These are phyloP conservation scores for Yarrowia hollandica DNA, from an alignment of 805 yeast genomes.

Conservation along the genomic window DNA sequence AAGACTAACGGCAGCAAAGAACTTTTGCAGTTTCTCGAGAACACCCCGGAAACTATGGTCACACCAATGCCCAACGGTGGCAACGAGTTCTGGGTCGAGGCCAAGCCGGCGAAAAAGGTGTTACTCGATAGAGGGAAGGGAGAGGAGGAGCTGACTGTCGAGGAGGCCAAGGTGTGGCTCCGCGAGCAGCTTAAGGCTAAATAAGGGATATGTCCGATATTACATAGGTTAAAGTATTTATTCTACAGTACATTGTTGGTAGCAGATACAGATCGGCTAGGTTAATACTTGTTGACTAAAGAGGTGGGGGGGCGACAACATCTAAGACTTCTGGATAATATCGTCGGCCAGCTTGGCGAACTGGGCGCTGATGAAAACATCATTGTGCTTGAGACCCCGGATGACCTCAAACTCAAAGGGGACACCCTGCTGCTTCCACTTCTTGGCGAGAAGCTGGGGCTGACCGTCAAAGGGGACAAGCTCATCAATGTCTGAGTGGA, in stretches of 20 bases:
- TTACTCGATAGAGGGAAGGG: conserved; percentile 17
- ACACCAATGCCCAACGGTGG: conserved; percentile 28
- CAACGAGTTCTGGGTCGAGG: conserved; percentile 29
- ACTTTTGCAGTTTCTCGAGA: conserved; percentile 11
- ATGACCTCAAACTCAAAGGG: conserved; percentile 28
- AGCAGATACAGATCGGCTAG: too few relatives aligned
- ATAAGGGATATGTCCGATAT: too few relatives aligned
- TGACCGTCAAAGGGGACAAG: conserved; percentile 57
- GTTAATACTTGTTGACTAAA: neutral
- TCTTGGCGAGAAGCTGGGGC: conserved; percentile 25
- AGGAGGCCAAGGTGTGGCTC: conserved; percentile 26
- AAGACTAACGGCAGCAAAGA: conserved; percentile 16
- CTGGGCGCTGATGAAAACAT: conserved; percentile 52
- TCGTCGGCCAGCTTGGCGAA: conserved; percentile 41
- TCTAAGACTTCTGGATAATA: conserved; percentile 7
- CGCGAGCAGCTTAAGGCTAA: neutral
- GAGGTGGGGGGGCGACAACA: neutral
- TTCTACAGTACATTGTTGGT: too few relatives aligned
- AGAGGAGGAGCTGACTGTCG: conserved; percentile 12
- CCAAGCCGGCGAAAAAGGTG: conserved; percentile 22
- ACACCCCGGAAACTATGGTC: conserved; percentile 20
- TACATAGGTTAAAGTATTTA: neutral
- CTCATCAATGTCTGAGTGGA: conserved; percentile 71
- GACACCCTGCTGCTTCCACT: conserved; percentile 30
- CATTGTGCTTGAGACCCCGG: conserved; percentile 53